Conservation (phyloP, 331 rosid genomes). For the Acacia concinna region DNA sequence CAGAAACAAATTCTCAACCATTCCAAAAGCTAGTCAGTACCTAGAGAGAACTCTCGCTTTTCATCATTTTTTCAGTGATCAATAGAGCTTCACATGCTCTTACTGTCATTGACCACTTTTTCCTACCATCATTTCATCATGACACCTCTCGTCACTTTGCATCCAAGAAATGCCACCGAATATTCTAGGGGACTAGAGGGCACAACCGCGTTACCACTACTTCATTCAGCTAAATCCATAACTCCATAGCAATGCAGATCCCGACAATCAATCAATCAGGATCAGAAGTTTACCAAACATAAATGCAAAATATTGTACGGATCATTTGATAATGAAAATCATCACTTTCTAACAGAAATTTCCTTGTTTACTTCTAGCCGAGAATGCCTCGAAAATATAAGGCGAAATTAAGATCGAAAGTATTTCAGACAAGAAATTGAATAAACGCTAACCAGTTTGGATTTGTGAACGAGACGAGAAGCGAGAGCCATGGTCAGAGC, state of each 20-base stretch:
- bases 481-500: conserved; percentile 76
- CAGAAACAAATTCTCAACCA: neutral
- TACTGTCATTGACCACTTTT: neutral
- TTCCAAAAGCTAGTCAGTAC: neutral
- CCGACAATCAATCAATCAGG: neutral
- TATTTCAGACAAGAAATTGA: neutral
- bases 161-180: neutral
- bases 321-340: neutral
- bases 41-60: neutral
- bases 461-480: conserved; percentile 76
- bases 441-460: conserved; percentile 51
- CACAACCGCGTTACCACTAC: neutral
- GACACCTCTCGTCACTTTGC: neutral
- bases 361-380: neutral
- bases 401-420: conserved; percentile 9
- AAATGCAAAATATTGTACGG: neutral
- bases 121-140: neutral
- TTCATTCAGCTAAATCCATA: neutral
- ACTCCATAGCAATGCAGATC: conserved; percentile 22
- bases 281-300: neutral
- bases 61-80: neutral
- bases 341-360: neutral
- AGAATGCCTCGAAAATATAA: conserved; percentile 10
- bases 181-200: no score
- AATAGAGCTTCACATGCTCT: neutral